These are phyloP conservation scores for Colletotrichum karsti DNA, from an alignment of 2,329 filamentous ascomycete species.

Conservation along the genomic window DNA sequence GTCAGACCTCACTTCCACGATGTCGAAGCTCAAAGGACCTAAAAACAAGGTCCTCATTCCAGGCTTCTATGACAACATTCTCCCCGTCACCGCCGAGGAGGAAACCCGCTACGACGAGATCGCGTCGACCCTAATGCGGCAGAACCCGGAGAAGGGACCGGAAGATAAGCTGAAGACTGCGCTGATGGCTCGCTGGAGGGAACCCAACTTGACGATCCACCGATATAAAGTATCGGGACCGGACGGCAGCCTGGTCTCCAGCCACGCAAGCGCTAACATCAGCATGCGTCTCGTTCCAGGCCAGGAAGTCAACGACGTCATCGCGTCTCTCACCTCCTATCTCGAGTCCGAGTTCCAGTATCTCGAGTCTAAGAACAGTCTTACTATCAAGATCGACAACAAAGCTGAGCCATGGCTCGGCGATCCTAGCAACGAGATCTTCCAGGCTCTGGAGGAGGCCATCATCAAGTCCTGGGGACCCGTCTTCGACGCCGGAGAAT, in stretches of 20 bases:
- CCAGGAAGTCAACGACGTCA: constrained; percentile 84
- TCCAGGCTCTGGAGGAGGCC: constrained; percentile 85
- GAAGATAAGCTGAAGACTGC: constrained; percentile 80
- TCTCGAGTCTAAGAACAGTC: constrained; percentile 81
- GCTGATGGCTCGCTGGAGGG: constrained; percentile 93
- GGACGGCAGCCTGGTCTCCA: constrained; percentile 90
- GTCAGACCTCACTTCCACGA: constrained; percentile 86
- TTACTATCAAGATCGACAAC: constrained; percentile 88
- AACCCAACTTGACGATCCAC: constrained; percentile 94
- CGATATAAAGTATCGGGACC: constrained; percentile 92
- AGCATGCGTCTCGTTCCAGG: constrained; percentile 94
- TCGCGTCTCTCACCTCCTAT: constrained; percentile 71
- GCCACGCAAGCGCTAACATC: constrained; percentile 86
- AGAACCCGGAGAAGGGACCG: constrained; percentile 68
- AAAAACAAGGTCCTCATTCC: constrained; percentile 87
- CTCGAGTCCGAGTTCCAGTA: constrained; percentile 75
- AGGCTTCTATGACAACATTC: constrained; percentile 86
- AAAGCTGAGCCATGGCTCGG: constrained; percentile 96
- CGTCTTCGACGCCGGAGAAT: constrained; percentile 44
- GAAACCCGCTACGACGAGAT: constrained; percentile 87
- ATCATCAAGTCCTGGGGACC: constrained; percentile 86
- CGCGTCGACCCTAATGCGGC: constrained; percentile 76
- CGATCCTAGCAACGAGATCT: constrained; percentile 89
- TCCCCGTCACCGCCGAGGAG: constrained; percentile 78
- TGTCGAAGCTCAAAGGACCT: constrained; percentile 82